Evolutionary conservation across 163 green algal genomes (phyloP).

Genomic region (Volvox carteri): DNA sequence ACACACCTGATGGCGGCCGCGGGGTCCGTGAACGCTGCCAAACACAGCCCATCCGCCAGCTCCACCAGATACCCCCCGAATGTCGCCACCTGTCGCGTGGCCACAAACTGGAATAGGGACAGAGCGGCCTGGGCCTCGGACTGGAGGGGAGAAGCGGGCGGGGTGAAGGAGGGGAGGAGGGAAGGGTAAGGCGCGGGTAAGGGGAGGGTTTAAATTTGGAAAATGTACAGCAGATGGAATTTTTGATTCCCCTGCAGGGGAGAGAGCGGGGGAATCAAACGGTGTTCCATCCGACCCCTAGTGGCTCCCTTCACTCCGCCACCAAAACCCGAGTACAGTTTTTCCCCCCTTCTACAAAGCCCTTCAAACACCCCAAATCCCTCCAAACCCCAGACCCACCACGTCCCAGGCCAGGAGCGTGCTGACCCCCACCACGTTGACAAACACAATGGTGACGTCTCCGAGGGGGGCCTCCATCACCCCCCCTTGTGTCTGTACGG

Average conservation of each 20-base stretch:
- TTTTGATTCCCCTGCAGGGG: no score
- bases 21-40: constrained; percentile 45
- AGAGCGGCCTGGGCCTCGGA: constrained; percentile 24
- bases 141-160: neutral
- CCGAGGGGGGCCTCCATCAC: constrained; percentile 52
- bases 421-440: constrained; percentile 38
- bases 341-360: no score
- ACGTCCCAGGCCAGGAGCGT: constrained; percentile 55
- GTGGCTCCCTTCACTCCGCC: no score
- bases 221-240: neutral
- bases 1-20: constrained; percentile 13
- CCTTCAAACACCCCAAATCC: no score
- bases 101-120: constrained; percentile 16
- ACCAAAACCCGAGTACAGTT: no score
- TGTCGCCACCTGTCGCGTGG: neutral
- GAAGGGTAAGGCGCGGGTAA: neutral
- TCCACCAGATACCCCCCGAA: constrained; percentile 53
- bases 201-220: neutral
- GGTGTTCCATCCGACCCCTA: no score
- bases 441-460: constrained; percentile 52
- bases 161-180: neutral
- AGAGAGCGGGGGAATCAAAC: no score
- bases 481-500: constrained; percentile 9
- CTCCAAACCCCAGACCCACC: neutral
- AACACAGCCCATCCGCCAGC: constrained; percentile 43